A percentile compares a stretch with the other conserved stretches of the same genome.
phyloP scores from a whole-genome alignment of 2,329 filamentous ascomycete genomes.

The Cordyceps cicadae region DNA sequence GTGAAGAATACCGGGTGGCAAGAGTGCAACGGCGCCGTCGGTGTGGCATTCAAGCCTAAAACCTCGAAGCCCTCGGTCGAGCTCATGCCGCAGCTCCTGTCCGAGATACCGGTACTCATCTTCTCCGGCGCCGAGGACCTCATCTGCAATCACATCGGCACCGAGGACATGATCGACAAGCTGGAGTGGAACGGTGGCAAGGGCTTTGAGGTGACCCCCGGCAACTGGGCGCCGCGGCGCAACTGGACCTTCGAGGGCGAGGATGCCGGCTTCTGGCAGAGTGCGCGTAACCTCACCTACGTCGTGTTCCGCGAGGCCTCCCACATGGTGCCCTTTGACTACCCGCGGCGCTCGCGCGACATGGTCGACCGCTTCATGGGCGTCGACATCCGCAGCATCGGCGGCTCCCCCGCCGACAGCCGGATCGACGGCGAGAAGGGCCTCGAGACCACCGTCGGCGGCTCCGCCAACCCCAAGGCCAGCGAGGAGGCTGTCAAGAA shows the following conservation, averaged over 20 bases:
- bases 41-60: slow-evolving; percentile 57
- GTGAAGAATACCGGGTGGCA: slow-evolving; percentile 83
- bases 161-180: slow-evolving; percentile 81
- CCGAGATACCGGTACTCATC: slow-evolving; percentile 69
- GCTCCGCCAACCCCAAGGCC: slow-evolving; percentile 49
- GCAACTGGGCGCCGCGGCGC: slow-evolving; percentile 82
- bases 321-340: slow-evolving; percentile 98
- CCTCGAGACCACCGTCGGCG: slow-evolving; percentile 67
- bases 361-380: slow-evolving; percentile 97
- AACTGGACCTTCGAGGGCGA: slow-evolving; percentile 93
- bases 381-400: slow-evolving; percentile 84
- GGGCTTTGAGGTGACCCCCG: slow-evolving; percentile 81
- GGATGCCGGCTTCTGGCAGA: slow-evolving; percentile 83
- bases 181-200: slow-evolving; percentile 87
- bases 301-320: slow-evolving; percentile 91
- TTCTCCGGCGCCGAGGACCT: slow-evolving; percentile 92
- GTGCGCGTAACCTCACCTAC: slow-evolving; percentile 91
- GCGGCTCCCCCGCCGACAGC: slow-evolving; percentile 69
- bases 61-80: slow-evolving; percentile 66
- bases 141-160: slow-evolving; percentile 95
- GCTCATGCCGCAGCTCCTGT: slow-evolving; percentile 69
- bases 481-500: slow-evolving; percentile 58
- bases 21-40: slow-evolving; percentile 79
- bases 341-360: slow-evolving; percentile 74
- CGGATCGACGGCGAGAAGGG: slow-evolving; percentile 79